Evolutionary conservation across 805 yeast genomes (phyloP), one percentile per base, ranked within the genome.

Genomic region (Maudiozyma bulderi): DNA sequence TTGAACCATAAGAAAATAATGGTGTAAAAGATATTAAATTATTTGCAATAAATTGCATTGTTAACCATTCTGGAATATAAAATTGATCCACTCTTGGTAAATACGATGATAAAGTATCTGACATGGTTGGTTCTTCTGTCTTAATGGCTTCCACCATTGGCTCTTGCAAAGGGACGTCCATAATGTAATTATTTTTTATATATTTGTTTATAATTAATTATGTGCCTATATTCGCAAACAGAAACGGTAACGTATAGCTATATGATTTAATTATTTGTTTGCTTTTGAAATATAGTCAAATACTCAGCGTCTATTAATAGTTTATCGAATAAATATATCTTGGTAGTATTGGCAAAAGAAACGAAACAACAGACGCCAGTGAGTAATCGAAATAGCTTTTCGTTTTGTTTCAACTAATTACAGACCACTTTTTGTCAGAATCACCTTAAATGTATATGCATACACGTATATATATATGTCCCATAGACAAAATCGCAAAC

Each of bases 1-100:
- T 88, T 13, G 93, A 78, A 2, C 95, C 95, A 61, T 90, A 89
- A 6, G 96, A 86, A 52, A 90, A 75, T 42, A 89, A 65, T 2
- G 97, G 97, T 0, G 96, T 84, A 59, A 86, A 77, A 32, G 88
- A 77, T 61, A 89, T 80, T 60, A 84, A 66, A 54, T 80, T 73
- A 54, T 84, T 83, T 44, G 81, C 77, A 29, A 81, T 68, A 35
- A 78, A 71, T 57, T 78, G 83, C 59, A 77, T 68, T 2, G 78
- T 74, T 32, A 71, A 61, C 78, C 75, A 75, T 54, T 73, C 77
- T 26, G 76, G 77, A 26, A 72, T 65, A 54, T 70, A 69, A 56
- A 72, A 71, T 58, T 72, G 76, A 55, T 71, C 72, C 35, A 72
- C 66, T 30, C 59, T 55, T 14, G 73, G 72, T 37, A 66, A 47